Percentiles rank a stretch among this genome's conserved stretches.
These are phyloP conservation scores for Lactarius trivialis DNA, from an alignment of 768 basidiomycete species.

Conservation along the genomic window DNA sequence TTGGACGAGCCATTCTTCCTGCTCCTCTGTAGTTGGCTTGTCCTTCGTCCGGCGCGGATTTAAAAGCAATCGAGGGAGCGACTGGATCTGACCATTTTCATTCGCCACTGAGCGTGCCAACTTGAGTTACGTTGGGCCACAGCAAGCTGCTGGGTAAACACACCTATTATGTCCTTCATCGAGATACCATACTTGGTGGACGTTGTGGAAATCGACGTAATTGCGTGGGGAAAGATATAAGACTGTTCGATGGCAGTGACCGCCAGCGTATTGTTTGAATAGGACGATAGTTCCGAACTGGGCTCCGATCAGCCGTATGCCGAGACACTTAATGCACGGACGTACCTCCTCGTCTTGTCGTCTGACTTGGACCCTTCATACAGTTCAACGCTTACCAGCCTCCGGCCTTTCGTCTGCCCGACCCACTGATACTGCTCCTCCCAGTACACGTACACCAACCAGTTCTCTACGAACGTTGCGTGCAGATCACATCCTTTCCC, in stretches of 20 bases:
- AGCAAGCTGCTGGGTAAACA: conserved; percentile 26
- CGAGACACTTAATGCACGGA: neutral
- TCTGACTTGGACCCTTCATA: conserved; percentile 72
- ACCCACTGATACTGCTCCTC: conserved; percentile 45
- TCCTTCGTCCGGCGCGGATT: conserved; percentile 79
- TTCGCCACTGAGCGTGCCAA: conserved; percentile 56
- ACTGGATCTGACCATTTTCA: conserved; percentile 62
- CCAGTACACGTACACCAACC: conserved; percentile 87
- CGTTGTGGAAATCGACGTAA: conserved; percentile 68
- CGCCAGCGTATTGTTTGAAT: conserved; percentile 45
- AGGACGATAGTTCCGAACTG: conserved; percentile 51
- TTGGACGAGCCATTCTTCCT: conserved; percentile 78
- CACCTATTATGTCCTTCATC: conserved; percentile 79
- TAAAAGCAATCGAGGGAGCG: conserved; percentile 64
- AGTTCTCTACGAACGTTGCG: conserved; percentile 75
- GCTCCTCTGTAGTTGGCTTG: conserved; percentile 69
- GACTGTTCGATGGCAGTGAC: conserved; percentile 60
- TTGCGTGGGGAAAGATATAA: conserved; percentile 60
- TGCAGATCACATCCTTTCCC: conserved; percentile 55
- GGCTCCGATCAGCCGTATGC: neutral
- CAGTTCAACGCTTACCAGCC: conserved; percentile 77
- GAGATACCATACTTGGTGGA: conserved; percentile 86
- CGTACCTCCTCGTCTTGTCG: conserved; percentile 67
- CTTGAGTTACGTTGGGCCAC: neutral
- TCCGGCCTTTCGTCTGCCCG: conserved; percentile 56